These are phyloP conservation scores for Teratosphaeria zuluensis DNA, from an alignment of 2,329 filamentous ascomycete genomes.

Conservation along the genomic window DNA sequence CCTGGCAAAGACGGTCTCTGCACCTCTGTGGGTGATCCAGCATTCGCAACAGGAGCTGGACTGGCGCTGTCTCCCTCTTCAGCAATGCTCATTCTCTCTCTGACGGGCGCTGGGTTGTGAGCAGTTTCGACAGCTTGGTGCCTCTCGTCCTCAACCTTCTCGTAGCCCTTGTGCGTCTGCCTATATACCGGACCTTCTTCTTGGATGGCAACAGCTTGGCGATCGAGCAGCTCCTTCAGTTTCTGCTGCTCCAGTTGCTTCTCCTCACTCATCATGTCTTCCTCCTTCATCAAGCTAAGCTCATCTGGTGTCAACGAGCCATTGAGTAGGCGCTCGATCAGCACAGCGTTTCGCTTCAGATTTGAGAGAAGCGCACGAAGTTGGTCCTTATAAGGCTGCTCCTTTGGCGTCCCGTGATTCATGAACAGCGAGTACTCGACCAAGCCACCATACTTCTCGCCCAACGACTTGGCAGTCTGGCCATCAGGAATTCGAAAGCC, in stretches of 20 bases:
- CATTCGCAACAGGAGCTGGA: conserved; percentile 7
- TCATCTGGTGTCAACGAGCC: conserved; percentile 62
- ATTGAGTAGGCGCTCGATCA: conserved; percentile 66
- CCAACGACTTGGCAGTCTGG: conserved; percentile 53
- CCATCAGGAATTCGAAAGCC: conserved; percentile 55
- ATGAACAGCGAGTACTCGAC: conserved; percentile 63
- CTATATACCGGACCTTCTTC: conserved; percentile 65
- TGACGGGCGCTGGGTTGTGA: conserved; percentile 37
- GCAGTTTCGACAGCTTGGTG: conserved; percentile 35
- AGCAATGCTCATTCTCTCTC: conserved; percentile 31
- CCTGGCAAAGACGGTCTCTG: conserved; percentile 2
- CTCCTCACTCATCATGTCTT: conserved; percentile 88
- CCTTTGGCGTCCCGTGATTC: conserved; percentile 45
- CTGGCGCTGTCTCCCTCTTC: conserved; percentile 9
- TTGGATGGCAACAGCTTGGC: conserved; percentile 74
- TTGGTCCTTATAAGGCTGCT: conserved; percentile 48
- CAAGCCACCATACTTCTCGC: conserved; percentile 62
- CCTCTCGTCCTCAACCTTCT: conserved; percentile 68
- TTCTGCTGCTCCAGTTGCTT: conserved; percentile 67
- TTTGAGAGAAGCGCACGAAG: conserved; percentile 74
- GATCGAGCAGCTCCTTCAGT: conserved; percentile 68
- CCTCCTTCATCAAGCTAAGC: conserved; percentile 77
- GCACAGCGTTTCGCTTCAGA: conserved; percentile 74
- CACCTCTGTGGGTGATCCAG: conserved; percentile 8
- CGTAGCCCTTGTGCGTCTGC: conserved; percentile 90